These are phyloP conservation scores for Penicillium cataractarum DNA, from an alignment of 495 filamentous ascomycete genomes.

Conservation along the genomic window DNA sequence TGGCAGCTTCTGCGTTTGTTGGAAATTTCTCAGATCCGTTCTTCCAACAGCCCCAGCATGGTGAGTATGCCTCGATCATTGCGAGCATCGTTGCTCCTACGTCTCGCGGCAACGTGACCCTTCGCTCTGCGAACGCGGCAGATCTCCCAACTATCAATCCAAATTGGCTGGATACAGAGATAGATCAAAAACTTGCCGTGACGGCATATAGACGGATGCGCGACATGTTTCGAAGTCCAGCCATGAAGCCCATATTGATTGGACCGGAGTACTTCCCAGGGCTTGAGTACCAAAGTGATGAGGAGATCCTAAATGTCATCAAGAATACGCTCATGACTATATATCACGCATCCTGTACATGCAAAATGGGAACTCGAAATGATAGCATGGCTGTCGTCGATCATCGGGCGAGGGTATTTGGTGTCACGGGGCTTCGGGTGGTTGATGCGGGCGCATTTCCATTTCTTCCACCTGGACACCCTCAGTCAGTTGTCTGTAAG, in stretches of 20 bases:
- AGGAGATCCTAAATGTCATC: conserved; percentile 52
- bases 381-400: conserved; percentile 61
- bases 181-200: conserved; percentile 57
- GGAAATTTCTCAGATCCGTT: conserved; percentile 49
- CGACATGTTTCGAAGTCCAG: conserved; percentile 33
- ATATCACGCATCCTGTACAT: conserved; percentile 57
- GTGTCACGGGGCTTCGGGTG: conserved; percentile 56
- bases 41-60: conserved; percentile 38
- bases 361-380: conserved; percentile 51
- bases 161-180: conserved; percentile 55
- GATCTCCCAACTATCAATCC: conserved; percentile 59
- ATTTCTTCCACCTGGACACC: conserved; percentile 59
- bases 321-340: conserved; percentile 46
- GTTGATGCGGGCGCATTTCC: conserved; percentile 64
- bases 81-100: conserved; percentile 48
- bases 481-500: conserved; percentile 54
- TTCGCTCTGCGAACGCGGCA: conserved; percentile 41
- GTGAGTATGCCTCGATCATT: conserved; percentile 52
- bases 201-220: conserved; percentile 56
- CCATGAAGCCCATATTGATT: conserved; percentile 41
- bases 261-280: conserved; percentile 59
- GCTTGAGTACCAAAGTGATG: conserved; percentile 46
- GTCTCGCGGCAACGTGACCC: conserved; percentile 58
- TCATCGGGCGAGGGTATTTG: conserved; percentile 50
- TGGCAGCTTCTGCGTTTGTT: conserved; percentile 39